Conservation (phyloP, 2,329 filamentous ascomycete genomes). For the Teratosphaeria epicoccoides region DNA sequence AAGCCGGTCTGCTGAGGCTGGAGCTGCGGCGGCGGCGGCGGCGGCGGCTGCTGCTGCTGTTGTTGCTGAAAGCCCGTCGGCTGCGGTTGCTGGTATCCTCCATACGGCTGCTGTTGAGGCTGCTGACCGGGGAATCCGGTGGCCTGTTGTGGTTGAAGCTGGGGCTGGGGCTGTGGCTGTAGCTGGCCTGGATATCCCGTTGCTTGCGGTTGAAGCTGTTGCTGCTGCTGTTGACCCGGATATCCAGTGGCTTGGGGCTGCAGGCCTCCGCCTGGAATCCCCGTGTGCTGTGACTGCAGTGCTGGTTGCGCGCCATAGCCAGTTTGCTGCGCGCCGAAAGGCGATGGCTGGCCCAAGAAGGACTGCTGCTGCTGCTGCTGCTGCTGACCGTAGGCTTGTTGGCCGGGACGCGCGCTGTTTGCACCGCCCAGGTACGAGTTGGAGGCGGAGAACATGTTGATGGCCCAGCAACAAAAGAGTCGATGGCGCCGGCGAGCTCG, state of each 20-base stretch:
- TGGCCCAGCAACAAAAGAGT: neutral
- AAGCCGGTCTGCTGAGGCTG: slow-evolving; percentile 16
- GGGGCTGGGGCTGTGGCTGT: slow-evolving; percentile 28
- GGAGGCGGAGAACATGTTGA: slow-evolving; percentile 76
- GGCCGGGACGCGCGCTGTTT: slow-evolving; percentile 59
- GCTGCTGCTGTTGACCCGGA: slow-evolving; percentile 20
- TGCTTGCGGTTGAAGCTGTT: slow-evolving; percentile 24
- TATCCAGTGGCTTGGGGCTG: slow-evolving; percentile 27
- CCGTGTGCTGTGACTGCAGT: slow-evolving; percentile 58
- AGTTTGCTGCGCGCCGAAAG: slow-evolving; percentile 38
- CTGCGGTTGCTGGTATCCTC: slow-evolving; percentile 31
- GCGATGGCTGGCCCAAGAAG: slow-evolving; percentile 44
- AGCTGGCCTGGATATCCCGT: slow-evolving; percentile 21
- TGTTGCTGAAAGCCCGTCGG: slow-evolving; percentile 42
- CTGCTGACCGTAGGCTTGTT: slow-evolving; percentile 35
- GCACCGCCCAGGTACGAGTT: slow-evolving; percentile 75
- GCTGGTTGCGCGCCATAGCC: slow-evolving; percentile 33
- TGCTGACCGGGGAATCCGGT: neutral
- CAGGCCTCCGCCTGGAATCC: slow-evolving; percentile 41
- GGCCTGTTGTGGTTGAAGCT: slow-evolving; percentile 28
- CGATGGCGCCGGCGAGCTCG: neutral
- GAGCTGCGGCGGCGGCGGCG: slow-evolving; percentile 28
- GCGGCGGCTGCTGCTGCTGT: slow-evolving; percentile 35
- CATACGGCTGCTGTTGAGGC: neutral
- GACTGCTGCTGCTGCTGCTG: slow-evolving; percentile 43